phyloP scores from a whole-genome alignment of 345 rosid species.

The Hibiscus tridactylites region DNA sequence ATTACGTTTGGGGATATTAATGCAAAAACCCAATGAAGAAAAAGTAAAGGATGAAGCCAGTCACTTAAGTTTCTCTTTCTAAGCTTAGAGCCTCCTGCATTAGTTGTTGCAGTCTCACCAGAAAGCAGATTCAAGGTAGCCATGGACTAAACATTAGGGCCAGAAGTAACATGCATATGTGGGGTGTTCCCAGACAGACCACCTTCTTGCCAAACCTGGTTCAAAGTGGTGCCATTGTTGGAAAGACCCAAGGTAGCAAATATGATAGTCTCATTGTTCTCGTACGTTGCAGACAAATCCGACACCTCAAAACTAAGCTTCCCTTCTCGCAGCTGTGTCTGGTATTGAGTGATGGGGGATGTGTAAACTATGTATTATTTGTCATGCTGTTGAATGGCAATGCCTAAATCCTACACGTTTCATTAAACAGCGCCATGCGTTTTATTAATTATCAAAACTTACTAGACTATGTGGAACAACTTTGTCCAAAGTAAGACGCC shows the following conservation, averaged over 20 bases:
- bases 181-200: constrained; percentile 39
- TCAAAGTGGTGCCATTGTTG: constrained; percentile 27
- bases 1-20: no score
- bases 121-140: constrained; percentile 59
- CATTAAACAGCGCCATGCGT: no score
- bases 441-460: no score
- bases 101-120: constrained; percentile 37
- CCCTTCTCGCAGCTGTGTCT: constrained; percentile 43
- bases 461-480: no score
- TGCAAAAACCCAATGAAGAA: not conserved
- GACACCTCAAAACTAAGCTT: constrained; percentile 60
- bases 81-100: constrained; percentile 33
- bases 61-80: constrained; percentile 56
- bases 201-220: constrained; percentile 89
- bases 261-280: constrained; percentile 56
- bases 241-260: constrained; percentile 50
- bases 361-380: constrained; percentile 27
- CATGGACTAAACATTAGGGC: constrained; percentile 47
- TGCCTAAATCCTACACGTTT: no score
- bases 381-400: no score
- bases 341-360: constrained; percentile 44
- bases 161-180: constrained; percentile 38
- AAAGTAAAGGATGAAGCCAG: not conserved
- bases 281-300: constrained; percentile 43
- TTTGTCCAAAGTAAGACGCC: no score